Conservation (phyloP, 164 flowering plant genomes). For the Chimonanthus salicifolius region DNA sequence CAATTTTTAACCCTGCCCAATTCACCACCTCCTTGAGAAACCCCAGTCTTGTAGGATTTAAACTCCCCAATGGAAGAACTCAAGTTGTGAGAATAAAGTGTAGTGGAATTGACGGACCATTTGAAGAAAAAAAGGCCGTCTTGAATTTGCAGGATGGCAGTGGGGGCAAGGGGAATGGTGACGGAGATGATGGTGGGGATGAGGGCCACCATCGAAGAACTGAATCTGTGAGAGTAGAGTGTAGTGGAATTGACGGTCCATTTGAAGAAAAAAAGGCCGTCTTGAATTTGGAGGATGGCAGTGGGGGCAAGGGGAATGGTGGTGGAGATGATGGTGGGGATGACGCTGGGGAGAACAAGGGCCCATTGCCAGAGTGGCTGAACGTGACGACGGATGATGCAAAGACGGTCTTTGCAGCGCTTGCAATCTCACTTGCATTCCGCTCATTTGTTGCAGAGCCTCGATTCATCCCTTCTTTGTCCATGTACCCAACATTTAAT, state of each 20-base stretch:
- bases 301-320: slow-evolving; percentile 42
- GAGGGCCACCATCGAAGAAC: neutral
- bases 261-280: slow-evolving; percentile 42
- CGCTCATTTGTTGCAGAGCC: slow-evolving; percentile 91
- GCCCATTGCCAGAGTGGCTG: slow-evolving; percentile 71
- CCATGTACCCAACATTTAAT: slow-evolving; percentile 98
- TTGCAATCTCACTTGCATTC: slow-evolving; percentile 79
- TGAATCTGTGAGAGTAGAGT: slow-evolving; percentile 18
- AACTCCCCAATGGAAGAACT: slow-evolving; percentile 9
- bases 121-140: slow-evolving; percentile 43
- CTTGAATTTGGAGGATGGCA: slow-evolving; percentile 23
- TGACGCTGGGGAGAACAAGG: slow-evolving; percentile 29
- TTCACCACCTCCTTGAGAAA: slow-evolving; percentile 12
- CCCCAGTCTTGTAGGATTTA: slow-evolving; percentile 16
- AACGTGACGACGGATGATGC: slow-evolving; percentile 72
- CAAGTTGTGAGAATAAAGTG: slow-evolving; percentile 26
- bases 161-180: slow-evolving; percentile 45
- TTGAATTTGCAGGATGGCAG: slow-evolving; percentile 25
- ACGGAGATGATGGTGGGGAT: slow-evolving; percentile 40
- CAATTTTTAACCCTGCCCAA: slow-evolving; percentile 18
- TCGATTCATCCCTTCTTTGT: slow-evolving; percentile 90
- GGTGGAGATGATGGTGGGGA: slow-evolving; percentile 46
- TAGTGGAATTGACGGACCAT: slow-evolving; percentile 38
- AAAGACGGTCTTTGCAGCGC: slow-evolving; percentile 70
- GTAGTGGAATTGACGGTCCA: slow-evolving; percentile 43